Percentiles rank a stretch among this genome's conserved stretches.
phyloP scores from a whole-genome alignment of 2,329 filamentous ascomycete genomes.

The Trichoderma atrobrunneum region DNA sequence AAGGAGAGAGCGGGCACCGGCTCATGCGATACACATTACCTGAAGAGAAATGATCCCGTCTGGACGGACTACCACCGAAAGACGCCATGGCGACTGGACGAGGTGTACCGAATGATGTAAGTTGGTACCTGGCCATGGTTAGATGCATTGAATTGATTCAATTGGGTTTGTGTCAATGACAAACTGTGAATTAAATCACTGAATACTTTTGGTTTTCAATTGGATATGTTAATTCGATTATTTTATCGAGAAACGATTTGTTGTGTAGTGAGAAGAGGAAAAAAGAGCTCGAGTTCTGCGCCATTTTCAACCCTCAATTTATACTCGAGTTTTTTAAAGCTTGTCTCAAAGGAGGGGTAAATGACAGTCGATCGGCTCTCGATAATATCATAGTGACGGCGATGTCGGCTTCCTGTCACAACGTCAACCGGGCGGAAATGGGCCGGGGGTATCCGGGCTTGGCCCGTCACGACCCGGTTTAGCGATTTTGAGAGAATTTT shows the following conservation, averaged over 20 bases:
- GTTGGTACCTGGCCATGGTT: constrained; percentile 10
- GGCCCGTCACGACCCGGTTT: constrained; percentile 15
- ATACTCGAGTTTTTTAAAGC: background rate
- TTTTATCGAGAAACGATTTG: background rate
- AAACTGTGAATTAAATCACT: constrained; percentile 17
- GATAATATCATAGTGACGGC: constrained; percentile 19
- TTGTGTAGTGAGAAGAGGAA: background rate
- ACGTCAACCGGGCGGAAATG: background rate
- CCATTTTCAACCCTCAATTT: constrained; percentile 14
- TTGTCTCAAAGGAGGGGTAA: constrained; percentile 17
- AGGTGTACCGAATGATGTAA: constrained; percentile 27
- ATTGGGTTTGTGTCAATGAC: background rate
- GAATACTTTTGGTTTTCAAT: background rate
- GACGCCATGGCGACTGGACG: constrained; percentile 31
- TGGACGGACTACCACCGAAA: constrained; percentile 38
- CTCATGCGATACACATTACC: constrained; percentile 57
- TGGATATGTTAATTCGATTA: background rate
- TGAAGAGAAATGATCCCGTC: constrained; percentile 36
- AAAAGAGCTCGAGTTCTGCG: background rate
- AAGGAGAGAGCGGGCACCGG: constrained; percentile 50
- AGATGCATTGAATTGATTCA: constrained; percentile 4
- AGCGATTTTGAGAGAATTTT: constrained; percentile 2
- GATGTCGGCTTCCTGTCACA: constrained; percentile 9
- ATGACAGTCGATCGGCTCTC: constrained; percentile 8
- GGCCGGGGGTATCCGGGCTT: constrained; percentile 19